These are phyloP conservation scores for Umbelopsis ramanniana DNA, from an alignment of 192 early-diverging fungal species.

Conservation along the genomic window DNA sequence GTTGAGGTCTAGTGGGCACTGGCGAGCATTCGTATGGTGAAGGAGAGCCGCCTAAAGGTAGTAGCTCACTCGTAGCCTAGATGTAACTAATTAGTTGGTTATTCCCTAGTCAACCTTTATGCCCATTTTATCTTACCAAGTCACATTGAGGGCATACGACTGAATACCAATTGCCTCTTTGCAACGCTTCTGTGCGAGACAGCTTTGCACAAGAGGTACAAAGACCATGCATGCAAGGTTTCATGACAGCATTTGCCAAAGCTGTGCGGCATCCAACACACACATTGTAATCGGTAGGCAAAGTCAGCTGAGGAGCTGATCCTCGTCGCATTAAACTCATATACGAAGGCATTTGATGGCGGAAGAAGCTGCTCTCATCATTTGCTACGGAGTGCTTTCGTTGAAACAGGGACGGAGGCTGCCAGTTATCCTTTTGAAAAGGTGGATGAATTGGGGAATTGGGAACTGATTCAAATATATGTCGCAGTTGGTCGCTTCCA, in stretches of 20 bases:
- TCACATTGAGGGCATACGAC: slow-evolving; percentile 6
- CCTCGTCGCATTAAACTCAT: slow-evolving; percentile 13
- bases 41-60: not conserved
- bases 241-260: not conserved
- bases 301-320: slow-evolving; percentile 15
- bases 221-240: slow-evolving; percentile 3
- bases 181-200: not conserved
- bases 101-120: not conserved
- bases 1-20: not conserved
- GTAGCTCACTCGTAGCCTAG: not conserved
- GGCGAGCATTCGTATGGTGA: not conserved
- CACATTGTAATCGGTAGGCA: not conserved
- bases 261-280: slow-evolving; percentile 5
- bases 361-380: not conserved
- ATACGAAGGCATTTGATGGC: not conserved
- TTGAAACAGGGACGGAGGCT: not conserved
- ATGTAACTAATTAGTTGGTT: too few relatives aligned
- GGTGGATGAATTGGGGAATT: not conserved
- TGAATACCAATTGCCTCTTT: slow-evolving; percentile 1
- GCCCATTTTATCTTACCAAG: not conserved
- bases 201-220: slow-evolving; percentile 1
- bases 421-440: not conserved
- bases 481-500: not conserved
- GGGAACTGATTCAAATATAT: slow-evolving; percentile 15
- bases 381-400: slow-evolving; percentile 11